Conservation (phyloP, 768 basidiomycete species). For the Lentinula guzmanii region DNA sequence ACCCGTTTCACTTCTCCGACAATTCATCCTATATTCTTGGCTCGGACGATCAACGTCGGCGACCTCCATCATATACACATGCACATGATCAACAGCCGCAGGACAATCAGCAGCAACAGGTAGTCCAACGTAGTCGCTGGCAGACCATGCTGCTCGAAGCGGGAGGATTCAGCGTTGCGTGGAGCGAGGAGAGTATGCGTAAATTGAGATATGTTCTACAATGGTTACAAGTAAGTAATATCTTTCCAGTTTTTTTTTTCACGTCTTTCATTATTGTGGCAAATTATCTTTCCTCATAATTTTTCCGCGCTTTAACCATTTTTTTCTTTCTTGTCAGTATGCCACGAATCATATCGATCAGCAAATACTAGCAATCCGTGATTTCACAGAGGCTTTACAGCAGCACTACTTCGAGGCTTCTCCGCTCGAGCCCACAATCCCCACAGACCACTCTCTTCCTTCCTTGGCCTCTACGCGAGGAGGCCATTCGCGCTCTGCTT, state of each 20-base stretch:
- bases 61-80: not conserved
- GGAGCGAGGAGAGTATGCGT: constrained; percentile 89
- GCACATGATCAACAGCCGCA: not conserved
- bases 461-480: not conserved
- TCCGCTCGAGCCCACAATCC: constrained; percentile 23
- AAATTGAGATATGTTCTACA: constrained; percentile 79
- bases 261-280: not conserved
- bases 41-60: not conserved
- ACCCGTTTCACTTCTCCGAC: not conserved
- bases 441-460: constrained; percentile 11
- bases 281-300: not conserved
- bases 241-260: not conserved
- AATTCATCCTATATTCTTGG: not conserved
- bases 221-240: constrained; percentile 70
- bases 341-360: constrained; percentile 84
- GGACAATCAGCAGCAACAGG: constrained; percentile 30
- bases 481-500: constrained; percentile 7
- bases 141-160: constrained; percentile 82
- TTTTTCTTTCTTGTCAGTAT: constrained; percentile 40
- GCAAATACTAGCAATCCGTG: constrained; percentile 78
- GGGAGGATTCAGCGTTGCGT: constrained; percentile 70
- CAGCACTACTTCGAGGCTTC: constrained; percentile 22
- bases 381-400: constrained; percentile 73
- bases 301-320: not conserved
- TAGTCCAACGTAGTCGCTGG: constrained; percentile 76